Evolutionary conservation across 768 basidiomycete genomes (phyloP).

Genomic region (Lentinus tigrinus): DNA sequence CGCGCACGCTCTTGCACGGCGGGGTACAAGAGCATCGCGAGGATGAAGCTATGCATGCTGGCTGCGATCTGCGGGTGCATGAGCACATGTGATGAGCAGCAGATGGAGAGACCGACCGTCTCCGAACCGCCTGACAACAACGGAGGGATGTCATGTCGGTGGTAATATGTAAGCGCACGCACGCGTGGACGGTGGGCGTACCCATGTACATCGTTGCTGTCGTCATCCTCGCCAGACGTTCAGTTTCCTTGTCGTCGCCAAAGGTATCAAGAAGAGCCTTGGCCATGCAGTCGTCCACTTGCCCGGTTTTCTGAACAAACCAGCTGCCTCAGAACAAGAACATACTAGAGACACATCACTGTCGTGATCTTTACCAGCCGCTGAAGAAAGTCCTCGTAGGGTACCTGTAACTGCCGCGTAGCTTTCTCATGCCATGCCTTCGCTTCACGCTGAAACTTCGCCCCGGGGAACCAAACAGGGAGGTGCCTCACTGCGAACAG

Average conservation of each 20-base stretch:
- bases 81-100: no score
- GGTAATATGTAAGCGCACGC: neutral
- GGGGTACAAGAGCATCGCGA: conserved; percentile 64
- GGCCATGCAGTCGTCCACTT: conserved; percentile 1
- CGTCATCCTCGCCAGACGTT: neutral
- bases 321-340: neutral
- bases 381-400: conserved; percentile 16
- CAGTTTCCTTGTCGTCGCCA: neutral
- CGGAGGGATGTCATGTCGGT: neutral
- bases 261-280: neutral
- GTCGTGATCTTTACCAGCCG: neutral
- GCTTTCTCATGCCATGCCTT: conserved; percentile 18
- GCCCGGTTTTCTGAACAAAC: neutral
- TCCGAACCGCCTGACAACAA: conserved; percentile 1
- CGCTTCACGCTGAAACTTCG: conserved; percentile 22
- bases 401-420: conserved; percentile 20
- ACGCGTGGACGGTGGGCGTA: neutral
- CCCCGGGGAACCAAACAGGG: conserved; percentile 31
- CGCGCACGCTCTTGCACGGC: conserved; percentile 56
- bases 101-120: neutral
- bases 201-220: conserved; percentile 13
- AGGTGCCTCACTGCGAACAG: conserved; percentile 20
- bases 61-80: conserved; percentile 50
- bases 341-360: no score
- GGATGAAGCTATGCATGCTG: conserved; percentile 53